Conservation (phyloP, 1,284 basidiomycete genomes). For the Tausonia pullulans region DNA sequence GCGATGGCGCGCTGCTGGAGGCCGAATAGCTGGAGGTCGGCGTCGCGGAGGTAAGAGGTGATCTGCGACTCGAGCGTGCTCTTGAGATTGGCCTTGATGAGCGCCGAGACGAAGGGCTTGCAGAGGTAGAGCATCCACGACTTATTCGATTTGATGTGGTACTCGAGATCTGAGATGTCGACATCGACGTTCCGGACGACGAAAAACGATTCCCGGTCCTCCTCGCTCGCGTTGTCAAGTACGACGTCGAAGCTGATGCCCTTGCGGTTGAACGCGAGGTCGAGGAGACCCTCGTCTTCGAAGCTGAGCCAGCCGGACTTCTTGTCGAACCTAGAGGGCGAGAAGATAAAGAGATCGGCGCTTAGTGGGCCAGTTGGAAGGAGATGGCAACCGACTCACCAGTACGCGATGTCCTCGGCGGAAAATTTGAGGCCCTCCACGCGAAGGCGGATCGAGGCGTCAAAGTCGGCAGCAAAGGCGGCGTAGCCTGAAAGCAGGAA, state of each 20-base stretch:
- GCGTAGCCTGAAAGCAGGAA: slow-evolving; percentile 22
- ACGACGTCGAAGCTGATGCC: slow-evolving; percentile 37
- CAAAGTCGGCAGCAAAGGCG: slow-evolving; percentile 35
- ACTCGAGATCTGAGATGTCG: slow-evolving; percentile 26
- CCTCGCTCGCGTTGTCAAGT: slow-evolving; percentile 37
- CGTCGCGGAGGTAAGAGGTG: slow-evolving; percentile 22
- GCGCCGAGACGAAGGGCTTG: slow-evolving; percentile 6
- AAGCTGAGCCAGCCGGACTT: slow-evolving; percentile 29
- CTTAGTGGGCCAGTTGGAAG: not conserved
- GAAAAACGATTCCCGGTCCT: slow-evolving; percentile 40
- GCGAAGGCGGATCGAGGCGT: slow-evolving; percentile 32
- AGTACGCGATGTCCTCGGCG: slow-evolving; percentile 39
- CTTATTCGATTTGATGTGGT: slow-evolving; percentile 29
- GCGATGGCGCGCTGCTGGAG: slow-evolving; percentile 37
- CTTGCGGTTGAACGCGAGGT: slow-evolving; percentile 36
- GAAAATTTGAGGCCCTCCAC: slow-evolving; percentile 37
- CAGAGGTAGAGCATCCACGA: slow-evolving; percentile 28
- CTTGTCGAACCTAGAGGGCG: slow-evolving; percentile 19
- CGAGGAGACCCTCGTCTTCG: slow-evolving; percentile 38
- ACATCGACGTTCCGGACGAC: slow-evolving; percentile 39
- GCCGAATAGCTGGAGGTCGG: slow-evolving; percentile 29
- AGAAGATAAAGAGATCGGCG: not conserved
- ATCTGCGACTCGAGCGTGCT: slow-evolving; percentile 34
- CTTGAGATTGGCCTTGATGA: slow-evolving; percentile 25
- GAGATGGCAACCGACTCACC: slow-evolving; percentile 29